Conservation (phyloP, 1,284 basidiomycete species). For the Lentinus polychrous region DNA sequence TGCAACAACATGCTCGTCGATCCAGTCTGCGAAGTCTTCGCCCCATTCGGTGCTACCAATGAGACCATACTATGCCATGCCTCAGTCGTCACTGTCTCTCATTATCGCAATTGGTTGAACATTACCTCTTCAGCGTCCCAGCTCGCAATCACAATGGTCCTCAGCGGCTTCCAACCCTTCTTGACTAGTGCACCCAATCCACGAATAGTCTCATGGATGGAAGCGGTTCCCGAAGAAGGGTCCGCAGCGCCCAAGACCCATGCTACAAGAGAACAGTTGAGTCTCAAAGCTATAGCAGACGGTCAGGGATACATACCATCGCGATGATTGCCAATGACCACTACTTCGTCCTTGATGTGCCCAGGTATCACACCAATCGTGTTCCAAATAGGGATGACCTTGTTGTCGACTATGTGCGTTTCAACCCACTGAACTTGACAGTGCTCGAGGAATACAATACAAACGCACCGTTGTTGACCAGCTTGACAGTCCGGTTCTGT, state of each 20-base stretch:
- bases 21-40: conserved; percentile 84
- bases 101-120: conserved; percentile 5
- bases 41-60: conserved; percentile 86
- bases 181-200: conserved; percentile 73
- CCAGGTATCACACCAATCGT: conserved; percentile 89
- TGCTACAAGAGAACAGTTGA: neutral
- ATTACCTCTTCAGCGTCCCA: conserved; percentile 90
- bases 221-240: conserved; percentile 83
- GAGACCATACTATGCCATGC: conserved; percentile 63
- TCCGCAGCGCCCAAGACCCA: conserved; percentile 65
- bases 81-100: neutral
- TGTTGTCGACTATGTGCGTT: conserved; percentile 57
- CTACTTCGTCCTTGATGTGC: conserved; percentile 78
- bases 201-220: conserved; percentile 78
- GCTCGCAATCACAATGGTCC: conserved; percentile 84
- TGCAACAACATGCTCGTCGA: conserved; percentile 72
- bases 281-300: neutral
- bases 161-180: conserved; percentile 83
- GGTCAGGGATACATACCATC: conserved; percentile 49
- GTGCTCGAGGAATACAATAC: too few species aligned
- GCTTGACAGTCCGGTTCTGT: conserved; percentile 39
- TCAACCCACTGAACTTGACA: neutral
- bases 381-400: conserved; percentile 83
- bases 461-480: conserved; percentile 21
- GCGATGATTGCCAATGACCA: conserved; percentile 82